These are phyloP conservation scores for Nicotiana knightiana DNA, from an alignment of 257 asterid species.

Conservation along the genomic window DNA sequence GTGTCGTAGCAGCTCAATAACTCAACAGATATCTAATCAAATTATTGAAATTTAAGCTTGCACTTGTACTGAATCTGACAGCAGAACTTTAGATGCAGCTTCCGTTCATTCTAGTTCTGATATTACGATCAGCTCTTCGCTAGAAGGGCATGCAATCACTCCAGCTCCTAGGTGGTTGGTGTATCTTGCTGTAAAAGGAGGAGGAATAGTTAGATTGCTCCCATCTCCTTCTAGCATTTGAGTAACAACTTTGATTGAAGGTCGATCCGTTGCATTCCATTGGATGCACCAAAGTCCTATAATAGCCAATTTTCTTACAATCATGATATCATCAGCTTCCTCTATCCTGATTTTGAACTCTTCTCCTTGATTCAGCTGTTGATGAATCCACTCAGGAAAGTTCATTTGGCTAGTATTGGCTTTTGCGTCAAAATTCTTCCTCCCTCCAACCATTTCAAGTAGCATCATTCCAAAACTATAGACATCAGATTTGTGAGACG, in stretches of 20 bases:
- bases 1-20: neutral
- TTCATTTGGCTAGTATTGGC: constrained; percentile 16
- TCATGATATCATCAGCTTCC: constrained; percentile 9
- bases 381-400: constrained; percentile 33
- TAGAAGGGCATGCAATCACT: neutral
- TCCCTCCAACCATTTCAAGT: constrained; percentile 40
- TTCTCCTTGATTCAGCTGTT: constrained; percentile 19
- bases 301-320: constrained; percentile 11
- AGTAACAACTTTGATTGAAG: constrained; percentile 26
- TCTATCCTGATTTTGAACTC: neutral
- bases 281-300: constrained; percentile 32
- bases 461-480: constrained; percentile 31
- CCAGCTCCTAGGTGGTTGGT: neutral
- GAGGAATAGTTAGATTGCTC: constrained; percentile 18
- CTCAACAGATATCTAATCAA: neutral
- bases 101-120: neutral
- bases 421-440: constrained; percentile 18
- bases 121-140: neutral
- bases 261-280: constrained; percentile 27
- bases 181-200: constrained; percentile 19
- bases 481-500: constrained; percentile 30
- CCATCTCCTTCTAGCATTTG: constrained; percentile 35
- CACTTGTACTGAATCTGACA: neutral
- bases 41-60: neutral
- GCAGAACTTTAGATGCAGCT: neutral